phyloP scores from a whole-genome alignment of 179 eudicot genomes.

The Spinacia oleracea region DNA sequence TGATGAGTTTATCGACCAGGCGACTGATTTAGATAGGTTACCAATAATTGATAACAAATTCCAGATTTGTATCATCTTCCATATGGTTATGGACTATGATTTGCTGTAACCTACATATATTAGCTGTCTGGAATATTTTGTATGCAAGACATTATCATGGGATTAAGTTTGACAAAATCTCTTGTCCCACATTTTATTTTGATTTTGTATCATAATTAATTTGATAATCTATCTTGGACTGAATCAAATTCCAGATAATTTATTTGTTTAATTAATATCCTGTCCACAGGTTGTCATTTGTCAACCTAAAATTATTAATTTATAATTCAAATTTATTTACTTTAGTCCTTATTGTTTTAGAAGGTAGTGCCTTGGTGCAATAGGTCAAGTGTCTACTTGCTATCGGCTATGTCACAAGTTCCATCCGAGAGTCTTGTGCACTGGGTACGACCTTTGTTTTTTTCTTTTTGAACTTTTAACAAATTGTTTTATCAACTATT shows the following conservation, averaged over 20 bases:
- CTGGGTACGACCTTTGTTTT: no score
- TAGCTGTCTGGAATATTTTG: not conserved
- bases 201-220: not conserved
- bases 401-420: no score
- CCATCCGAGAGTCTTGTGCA: no score
- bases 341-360: no score
- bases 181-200: not conserved
- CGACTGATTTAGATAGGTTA: no score
- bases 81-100: not conserved
- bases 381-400: no score
- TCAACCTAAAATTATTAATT: no score
- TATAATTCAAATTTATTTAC: no score
- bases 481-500: not conserved
- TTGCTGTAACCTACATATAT: not conserved
- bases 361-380: no score
- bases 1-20: no score
- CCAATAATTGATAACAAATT: not conserved
- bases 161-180: not conserved
- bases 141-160: not conserved
- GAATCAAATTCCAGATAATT: not conserved
- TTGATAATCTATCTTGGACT: not conserved
- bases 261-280: not conserved
- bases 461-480: no score
- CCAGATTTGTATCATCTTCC: not conserved
- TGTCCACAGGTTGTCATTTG: conserved; percentile 21